Conservation (phyloP, 768 basidiomycete genomes). For the Glaciozyma martinii region DNA sequence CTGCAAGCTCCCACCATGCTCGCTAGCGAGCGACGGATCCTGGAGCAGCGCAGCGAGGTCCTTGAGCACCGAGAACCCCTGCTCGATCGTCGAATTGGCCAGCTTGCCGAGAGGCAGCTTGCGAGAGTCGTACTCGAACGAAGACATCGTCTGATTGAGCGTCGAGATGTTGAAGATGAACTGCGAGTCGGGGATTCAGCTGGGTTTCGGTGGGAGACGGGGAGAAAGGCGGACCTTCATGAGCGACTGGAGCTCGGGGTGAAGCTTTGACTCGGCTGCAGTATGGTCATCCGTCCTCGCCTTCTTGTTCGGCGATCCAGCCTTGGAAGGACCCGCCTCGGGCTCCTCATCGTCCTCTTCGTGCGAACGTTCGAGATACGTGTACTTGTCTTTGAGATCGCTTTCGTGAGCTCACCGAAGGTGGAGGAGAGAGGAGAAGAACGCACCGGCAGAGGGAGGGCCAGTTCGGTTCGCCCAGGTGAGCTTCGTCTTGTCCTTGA, state of each 20-base stretch:
- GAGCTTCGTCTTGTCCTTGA: slow-evolving; percentile 1
- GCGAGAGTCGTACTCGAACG: neutral
- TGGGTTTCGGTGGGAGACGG: neutral
- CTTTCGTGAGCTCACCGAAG: neutral
- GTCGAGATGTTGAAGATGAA: neutral
- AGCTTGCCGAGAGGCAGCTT: neutral
- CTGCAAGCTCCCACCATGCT: neutral
- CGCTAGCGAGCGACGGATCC: neutral
- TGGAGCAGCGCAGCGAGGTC: neutral
- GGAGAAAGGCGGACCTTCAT: neutral
- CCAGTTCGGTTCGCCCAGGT: neutral
- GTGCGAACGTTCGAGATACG: neutral
- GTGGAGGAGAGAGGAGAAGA: no score
- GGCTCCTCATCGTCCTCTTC: neutral
- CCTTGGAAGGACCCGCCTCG: neutral
- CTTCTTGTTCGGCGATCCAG: neutral
- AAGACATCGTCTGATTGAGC: neutral
- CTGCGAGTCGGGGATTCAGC: neutral
- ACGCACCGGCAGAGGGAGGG: neutral
- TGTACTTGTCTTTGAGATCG: neutral
- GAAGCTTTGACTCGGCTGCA: neutral
- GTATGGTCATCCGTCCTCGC: neutral
- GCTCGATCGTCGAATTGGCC: neutral
- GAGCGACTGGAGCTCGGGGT: neutral
- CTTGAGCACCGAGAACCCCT: neutral